Percentiles rank a stretch among this genome's conserved stretches.
phyloP scores from a whole-genome alignment of 192 early-diverging fungal genomes.

The Gonapodya prolifera region DNA sequence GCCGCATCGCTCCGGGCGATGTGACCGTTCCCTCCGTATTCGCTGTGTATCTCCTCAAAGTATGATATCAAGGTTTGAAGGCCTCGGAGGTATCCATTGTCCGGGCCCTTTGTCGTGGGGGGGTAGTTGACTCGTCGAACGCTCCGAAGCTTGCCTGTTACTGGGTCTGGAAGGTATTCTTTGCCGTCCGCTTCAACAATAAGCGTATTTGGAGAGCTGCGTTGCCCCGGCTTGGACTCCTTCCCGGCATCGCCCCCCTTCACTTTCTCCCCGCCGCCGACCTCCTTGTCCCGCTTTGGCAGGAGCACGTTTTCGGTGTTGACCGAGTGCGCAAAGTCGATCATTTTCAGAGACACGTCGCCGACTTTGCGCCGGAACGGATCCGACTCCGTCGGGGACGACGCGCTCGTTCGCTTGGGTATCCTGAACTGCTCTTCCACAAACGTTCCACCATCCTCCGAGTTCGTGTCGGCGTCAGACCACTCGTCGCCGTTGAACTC shows the following conservation, averaged over 20 bases:
- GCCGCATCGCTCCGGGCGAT: no score
- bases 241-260: neutral
- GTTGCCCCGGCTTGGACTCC: no score
- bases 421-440: no score
- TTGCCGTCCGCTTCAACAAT: no score
- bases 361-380: neutral
- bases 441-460: neutral
- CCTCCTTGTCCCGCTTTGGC: constrained; percentile 22
- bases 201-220: no score
- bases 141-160: constrained; percentile 23
- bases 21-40: neutral
- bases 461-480: constrained; percentile 1
- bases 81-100: constrained; percentile 69
- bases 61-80: constrained; percentile 51
- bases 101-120: constrained; percentile 53
- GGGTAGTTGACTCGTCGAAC: constrained; percentile 38
- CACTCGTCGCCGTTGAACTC: neutral
- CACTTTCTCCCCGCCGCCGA: constrained; percentile 15
- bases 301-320: constrained; percentile 32
- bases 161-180: neutral
- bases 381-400: constrained; percentile 7
- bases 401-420: constrained; percentile 1
- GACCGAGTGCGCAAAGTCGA: constrained; percentile 95
- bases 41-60: constrained; percentile 44
- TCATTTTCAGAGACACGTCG: constrained; percentile 76